Evolutionary conservation across 805 yeast species (phyloP).

Genomic region (Candida fluviatilis): DNA sequence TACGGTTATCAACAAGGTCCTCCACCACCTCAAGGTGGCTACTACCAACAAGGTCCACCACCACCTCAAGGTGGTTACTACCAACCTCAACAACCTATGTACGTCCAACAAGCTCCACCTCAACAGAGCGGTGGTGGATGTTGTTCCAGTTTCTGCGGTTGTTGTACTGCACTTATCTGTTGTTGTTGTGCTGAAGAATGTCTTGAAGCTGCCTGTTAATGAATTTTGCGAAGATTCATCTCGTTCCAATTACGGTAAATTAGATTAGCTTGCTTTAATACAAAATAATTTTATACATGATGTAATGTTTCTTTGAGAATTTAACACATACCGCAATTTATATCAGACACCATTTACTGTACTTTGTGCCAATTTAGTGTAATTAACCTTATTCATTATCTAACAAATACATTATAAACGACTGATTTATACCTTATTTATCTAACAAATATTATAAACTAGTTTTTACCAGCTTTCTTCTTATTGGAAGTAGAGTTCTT

Average conservation of each 20-base stretch:
- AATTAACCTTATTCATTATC: no score
- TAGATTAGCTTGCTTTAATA: not conserved
- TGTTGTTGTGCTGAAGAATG: conserved; percentile 28
- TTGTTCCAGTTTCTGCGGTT: conserved; percentile 27
- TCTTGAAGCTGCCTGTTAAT: conserved; percentile 9
- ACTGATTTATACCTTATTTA: no score
- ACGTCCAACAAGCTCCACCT: conserved; percentile 36
- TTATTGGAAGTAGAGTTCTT: conserved; percentile 86
- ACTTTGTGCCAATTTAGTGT: no score
- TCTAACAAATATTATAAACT: no score
- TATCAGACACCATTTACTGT: no score
- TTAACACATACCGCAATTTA: no score
- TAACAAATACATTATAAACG: no score
- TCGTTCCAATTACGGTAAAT: not conserved
- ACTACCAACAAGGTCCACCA: conserved; percentile 22
- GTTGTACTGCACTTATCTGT: conserved; percentile 39
- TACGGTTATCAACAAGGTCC: conserved; percentile 14
- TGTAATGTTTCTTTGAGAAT: no score
- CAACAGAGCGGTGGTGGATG: conserved; percentile 29
- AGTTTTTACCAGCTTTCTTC: conserved; percentile 27
- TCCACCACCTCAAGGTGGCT: conserved; percentile 19
- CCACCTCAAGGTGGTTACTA: conserved; percentile 30
- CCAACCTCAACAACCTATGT: conserved; percentile 42
- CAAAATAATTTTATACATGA: no score
- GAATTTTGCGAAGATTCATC: no score